These are phyloP conservation scores for Paramecium sexaurelia DNA, from an alignment of 73 alveolate genomes.

Conservation along the genomic window DNA sequence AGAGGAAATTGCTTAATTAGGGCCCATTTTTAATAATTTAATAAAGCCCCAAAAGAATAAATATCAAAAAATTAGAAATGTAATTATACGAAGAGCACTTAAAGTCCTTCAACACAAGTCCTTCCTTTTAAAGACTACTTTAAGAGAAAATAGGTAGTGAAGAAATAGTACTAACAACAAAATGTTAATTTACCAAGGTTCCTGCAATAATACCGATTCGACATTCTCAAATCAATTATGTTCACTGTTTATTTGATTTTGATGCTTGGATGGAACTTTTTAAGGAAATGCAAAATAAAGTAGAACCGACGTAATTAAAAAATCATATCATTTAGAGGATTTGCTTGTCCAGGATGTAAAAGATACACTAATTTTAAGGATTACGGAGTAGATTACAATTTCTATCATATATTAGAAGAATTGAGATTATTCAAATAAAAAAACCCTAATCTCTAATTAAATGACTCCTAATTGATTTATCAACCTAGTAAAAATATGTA, in stretches of 20 bases:
- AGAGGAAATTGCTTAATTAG: too few species aligned
- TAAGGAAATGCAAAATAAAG: neutral
- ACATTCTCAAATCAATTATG: neutral
- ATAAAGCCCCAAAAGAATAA: neutral
- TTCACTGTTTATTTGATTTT: neutral
- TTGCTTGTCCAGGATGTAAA: slow-evolving; percentile 9
- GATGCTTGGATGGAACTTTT: neutral
- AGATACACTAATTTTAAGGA: neutral
- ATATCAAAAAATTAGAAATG: neutral
- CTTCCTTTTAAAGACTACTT: neutral
- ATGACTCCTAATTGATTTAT: neutral
- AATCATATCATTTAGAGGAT: neutral
- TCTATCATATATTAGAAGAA: neutral
- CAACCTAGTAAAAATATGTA: neutral
- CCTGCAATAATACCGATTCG: neutral
- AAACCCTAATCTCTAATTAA: neutral
- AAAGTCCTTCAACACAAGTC: neutral
- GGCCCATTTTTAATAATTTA: too few species aligned
- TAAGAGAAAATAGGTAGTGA: neutral
- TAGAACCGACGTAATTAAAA: neutral
- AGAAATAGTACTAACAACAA: neutral
- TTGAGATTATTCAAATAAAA: neutral
- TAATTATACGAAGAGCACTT: neutral
- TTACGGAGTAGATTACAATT: neutral
- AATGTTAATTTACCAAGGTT: neutral